A percentile compares a stretch with the other conserved stretches of the same genome.
Conservation (phyloP, 1,284 basidiomycete genomes). For the Puccinia sorghi region DNA sequence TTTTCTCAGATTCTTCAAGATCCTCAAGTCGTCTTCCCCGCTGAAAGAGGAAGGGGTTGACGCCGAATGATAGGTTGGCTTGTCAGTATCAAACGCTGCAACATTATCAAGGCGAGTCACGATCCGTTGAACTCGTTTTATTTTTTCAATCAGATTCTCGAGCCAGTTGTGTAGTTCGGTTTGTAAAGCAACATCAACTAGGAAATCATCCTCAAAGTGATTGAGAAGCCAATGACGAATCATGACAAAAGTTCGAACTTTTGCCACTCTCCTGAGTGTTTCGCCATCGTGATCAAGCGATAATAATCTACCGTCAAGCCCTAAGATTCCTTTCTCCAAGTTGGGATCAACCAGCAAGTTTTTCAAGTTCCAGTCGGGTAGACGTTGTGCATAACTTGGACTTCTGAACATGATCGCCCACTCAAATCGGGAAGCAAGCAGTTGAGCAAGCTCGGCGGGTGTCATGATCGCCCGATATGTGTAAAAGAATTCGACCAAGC, state of each 20-base stretch:
- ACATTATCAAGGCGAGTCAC: conserved; percentile 55
- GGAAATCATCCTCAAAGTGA: conserved; percentile 80
- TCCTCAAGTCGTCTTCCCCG: conserved; percentile 67
- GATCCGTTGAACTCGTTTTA: conserved; percentile 66
- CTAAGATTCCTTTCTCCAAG: conserved; percentile 51
- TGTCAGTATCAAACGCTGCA: background rate
- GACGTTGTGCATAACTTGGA: conserved; percentile 12
- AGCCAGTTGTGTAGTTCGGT: conserved; percentile 72
- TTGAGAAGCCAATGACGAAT: conserved; percentile 81
- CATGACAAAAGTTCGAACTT: conserved; percentile 80
- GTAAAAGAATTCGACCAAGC: conserved; percentile 76
- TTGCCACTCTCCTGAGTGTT: conserved; percentile 70
- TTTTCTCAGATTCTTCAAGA: conserved; percentile 69
- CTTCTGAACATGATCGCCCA: conserved; percentile 69
- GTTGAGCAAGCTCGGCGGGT: conserved; percentile 71
- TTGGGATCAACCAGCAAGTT: conserved; percentile 58
- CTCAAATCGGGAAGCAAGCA: conserved; percentile 78
- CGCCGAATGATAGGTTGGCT: background rate
- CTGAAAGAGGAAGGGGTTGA: background rate
- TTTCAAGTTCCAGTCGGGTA: conserved; percentile 20
- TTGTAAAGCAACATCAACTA: conserved; percentile 74
- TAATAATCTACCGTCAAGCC: conserved; percentile 6
- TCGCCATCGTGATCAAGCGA: conserved; percentile 63
- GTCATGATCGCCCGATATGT: conserved; percentile 79
- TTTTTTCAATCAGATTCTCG: conserved; percentile 71